A percentile compares a stretch with the other conserved stretches of the same genome.
phyloP scores from a whole-genome alignment of 2,329 filamentous ascomycete genomes.

The Beauveria rudraprayagi region DNA sequence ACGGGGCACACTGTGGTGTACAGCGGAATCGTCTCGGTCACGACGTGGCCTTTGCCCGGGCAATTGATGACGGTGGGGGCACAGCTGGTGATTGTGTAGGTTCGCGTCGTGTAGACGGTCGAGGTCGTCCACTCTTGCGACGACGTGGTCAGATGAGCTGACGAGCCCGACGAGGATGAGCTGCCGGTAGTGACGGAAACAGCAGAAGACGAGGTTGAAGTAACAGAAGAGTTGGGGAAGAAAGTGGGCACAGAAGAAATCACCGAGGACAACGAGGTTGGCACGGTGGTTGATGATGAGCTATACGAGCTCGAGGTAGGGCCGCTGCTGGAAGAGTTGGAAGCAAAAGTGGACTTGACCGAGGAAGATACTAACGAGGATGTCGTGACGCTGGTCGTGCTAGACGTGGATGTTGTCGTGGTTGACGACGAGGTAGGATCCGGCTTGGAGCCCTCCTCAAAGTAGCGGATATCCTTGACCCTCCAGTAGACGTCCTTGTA shows the following conservation, averaged over 20 bases:
- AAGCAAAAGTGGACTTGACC: conserved; percentile 3
- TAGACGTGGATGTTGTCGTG: conserved; percentile 8
- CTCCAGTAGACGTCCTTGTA: conserved; percentile 35
- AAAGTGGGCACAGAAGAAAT: neutral
- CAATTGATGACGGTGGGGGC: conserved; percentile 22
- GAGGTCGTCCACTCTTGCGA: conserved; percentile 17
- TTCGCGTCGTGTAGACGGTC: conserved; percentile 22
- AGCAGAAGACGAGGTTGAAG: neutral
- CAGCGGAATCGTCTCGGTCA: conserved; percentile 5
- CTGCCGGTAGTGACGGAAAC: neutral
- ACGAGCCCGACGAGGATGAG: neutral
- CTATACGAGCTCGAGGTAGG: neutral
- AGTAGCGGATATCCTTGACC: conserved; percentile 35
- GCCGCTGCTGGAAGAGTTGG: conserved; percentile 10
- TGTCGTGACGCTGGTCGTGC: neutral
- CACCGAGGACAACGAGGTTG: neutral
- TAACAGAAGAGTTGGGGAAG: neutral
- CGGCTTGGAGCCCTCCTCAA: conserved; percentile 16
- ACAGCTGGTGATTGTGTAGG: conserved; percentile 25
- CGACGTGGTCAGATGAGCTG: neutral
- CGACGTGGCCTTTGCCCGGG: conserved; percentile 14
- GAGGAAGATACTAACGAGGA: neutral
- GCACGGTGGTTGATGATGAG: neutral
- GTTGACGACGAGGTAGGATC: conserved; percentile 18
- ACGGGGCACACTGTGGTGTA: conserved; percentile 8